Percentiles rank a stretch among this genome's conserved stretches.
phyloP scores from a whole-genome alignment of 2,329 filamentous ascomycete genomes.

The Xylariaceae sp. region DNA sequence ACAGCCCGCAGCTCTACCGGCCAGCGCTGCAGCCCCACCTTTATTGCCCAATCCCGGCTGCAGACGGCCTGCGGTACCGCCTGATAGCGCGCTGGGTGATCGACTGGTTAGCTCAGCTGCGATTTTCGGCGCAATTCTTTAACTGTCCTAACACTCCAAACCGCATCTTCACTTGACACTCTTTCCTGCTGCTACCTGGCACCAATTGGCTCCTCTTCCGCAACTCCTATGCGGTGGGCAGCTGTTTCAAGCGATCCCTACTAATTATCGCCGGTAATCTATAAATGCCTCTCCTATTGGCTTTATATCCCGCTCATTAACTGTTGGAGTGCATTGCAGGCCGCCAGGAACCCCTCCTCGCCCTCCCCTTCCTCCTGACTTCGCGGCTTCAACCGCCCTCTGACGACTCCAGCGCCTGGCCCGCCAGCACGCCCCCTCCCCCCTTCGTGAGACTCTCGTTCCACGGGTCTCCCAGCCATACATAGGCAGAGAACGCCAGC shows the following conservation, averaged over 20 bases:
- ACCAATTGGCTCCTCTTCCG: conserved; percentile 22
- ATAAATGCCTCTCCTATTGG: conserved; percentile 18
- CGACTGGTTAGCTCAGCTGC: conserved; percentile 5
- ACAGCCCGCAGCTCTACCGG: not conserved
- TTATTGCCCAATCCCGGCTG: not conserved
- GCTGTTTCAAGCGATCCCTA: conserved; percentile 18
- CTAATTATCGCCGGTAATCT: conserved; percentile 26
- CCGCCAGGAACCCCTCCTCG: conserved; percentile 14
- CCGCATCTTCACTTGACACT: conserved; percentile 7
- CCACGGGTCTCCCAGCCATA: conserved; percentile 10
- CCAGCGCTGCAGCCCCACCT: too few relatives aligned
- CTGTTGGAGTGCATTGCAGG: conserved; percentile 13
- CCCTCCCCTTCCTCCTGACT: conserved; percentile 3
- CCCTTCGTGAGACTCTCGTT: not conserved
- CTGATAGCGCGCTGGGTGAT: not conserved
- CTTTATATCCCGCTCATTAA: conserved; percentile 14
- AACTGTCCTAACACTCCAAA: conserved; percentile 6
- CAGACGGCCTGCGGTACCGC: conserved; percentile 1
- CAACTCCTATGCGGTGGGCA: conserved; percentile 22
- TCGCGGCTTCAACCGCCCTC: conserved; percentile 14
- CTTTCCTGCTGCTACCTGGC: conserved; percentile 10
- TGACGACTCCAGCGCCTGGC: conserved; percentile 2
- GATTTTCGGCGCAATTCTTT: conserved; percentile 24
- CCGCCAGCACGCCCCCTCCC: not conserved
- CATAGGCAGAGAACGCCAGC: conserved; percentile 1